Percentiles rank a stretch among this genome's conserved stretches.
phyloP scores from a whole-genome alignment of 306 rosid species.

The Lagenaria siceraria region DNA sequence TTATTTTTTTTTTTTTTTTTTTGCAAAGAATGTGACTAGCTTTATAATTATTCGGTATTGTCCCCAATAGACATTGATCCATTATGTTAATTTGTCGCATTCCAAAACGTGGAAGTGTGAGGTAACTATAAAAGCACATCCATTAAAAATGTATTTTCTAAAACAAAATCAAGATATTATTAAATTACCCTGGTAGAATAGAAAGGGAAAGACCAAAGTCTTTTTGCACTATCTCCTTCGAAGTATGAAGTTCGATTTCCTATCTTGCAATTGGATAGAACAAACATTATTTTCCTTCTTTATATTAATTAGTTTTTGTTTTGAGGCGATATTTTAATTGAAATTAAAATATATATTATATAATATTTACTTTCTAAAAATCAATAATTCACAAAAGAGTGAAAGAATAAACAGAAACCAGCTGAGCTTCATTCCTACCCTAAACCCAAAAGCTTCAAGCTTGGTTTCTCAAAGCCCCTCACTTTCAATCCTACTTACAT shows the following conservation, averaged over 20 bases:
- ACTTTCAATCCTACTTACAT: slow-evolving; percentile 15
- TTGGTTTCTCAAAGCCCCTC: slow-evolving; percentile 48
- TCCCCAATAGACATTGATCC: not conserved
- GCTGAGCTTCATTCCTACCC: slow-evolving; percentile 72
- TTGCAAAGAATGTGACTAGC: too few species aligned
- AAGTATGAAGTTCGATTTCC: too few species aligned
- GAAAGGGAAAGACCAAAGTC: not conserved
- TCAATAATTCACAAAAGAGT: slow-evolving; percentile 14
- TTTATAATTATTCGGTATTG: not conserved
- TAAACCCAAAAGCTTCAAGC: slow-evolving; percentile 71
- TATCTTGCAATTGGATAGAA: not conserved
- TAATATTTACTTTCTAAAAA: slow-evolving; percentile 8
- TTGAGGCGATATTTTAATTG: too few species aligned
- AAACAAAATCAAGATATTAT: not conserved
- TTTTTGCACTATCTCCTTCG: too few species aligned
- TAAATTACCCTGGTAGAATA: not conserved
- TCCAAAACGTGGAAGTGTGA: not conserved
- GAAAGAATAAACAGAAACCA: slow-evolving; percentile 56
- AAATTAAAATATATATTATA: not conserved
- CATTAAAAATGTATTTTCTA: not conserved
- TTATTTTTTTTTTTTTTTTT: too few species aligned
- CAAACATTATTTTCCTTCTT: too few species aligned
- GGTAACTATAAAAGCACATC: not conserved
- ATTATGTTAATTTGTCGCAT: not conserved
- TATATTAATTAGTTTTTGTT: too few species aligned